Evolutionary conservation across 495 filamentous ascomycete genomes (phyloP).

Genomic region (Pseudotulostoma volvatum): DNA sequence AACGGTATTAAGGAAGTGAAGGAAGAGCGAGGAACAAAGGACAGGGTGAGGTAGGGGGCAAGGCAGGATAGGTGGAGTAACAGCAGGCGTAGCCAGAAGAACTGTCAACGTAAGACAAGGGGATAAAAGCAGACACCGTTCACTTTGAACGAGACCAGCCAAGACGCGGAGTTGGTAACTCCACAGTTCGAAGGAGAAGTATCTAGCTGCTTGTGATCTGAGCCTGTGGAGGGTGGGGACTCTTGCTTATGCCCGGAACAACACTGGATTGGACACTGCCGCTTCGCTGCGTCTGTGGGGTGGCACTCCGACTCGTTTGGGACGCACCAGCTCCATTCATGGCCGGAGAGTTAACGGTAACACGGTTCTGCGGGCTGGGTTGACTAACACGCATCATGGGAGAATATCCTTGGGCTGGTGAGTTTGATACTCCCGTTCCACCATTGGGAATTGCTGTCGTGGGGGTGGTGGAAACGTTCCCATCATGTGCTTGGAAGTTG

Average conservation of each 20-base stretch:
- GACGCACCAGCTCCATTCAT: slow-evolving; percentile 23
- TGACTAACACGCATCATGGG: slow-evolving; percentile 60
- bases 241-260: slow-evolving; percentile 24
- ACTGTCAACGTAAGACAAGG: too few relatives aligned
- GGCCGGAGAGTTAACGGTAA: slow-evolving; percentile 22
- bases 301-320: slow-evolving; percentile 30
- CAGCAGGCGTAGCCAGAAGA: too few relatives aligned
- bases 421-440: slow-evolving; percentile 24
- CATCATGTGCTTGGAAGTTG: slow-evolving; percentile 29
- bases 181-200: slow-evolving; percentile 16
- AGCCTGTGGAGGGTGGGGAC: slow-evolving; percentile 28
- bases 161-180: neutral
- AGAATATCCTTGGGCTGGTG: slow-evolving; percentile 51
- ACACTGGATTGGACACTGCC: slow-evolving; percentile 25
- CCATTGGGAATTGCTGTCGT: slow-evolving; percentile 19
- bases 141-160: too few relatives aligned
- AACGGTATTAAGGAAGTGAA: too few relatives aligned
- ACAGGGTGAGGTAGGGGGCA: too few relatives aligned
- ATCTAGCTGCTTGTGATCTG: slow-evolving; percentile 18
- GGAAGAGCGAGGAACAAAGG: too few relatives aligned
- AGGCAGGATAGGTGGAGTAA: too few relatives aligned
- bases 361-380: slow-evolving; percentile 26
- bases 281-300: slow-evolving; percentile 34
- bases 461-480: slow-evolving; percentile 21
- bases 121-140: too few relatives aligned